These are phyloP conservation scores for Naegleria gruberi DNA, from an alignment of 208 protist species.

Conservation along the genomic window DNA sequence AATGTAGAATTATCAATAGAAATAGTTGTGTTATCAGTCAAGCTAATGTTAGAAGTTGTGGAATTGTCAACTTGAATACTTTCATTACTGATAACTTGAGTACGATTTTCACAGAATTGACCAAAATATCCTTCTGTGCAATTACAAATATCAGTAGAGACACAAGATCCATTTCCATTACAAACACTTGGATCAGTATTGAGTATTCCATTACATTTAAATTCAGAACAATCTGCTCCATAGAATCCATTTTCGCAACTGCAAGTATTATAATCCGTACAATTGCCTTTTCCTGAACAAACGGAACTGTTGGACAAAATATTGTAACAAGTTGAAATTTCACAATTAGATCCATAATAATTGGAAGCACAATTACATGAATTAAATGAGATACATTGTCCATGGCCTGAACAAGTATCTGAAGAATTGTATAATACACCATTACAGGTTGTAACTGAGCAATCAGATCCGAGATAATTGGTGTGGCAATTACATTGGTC, in stretches of 20 bases:
- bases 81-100: no score
- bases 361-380: no score
- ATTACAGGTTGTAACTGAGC: not conserved
- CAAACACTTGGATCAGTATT: not conserved
- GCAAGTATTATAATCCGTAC: not conserved
- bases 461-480: not conserved
- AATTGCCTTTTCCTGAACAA: not conserved
- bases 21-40: no score
- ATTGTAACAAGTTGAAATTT: not conserved
- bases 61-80: no score
- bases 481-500: not conserved
- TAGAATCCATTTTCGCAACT: not conserved
- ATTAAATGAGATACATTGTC: no score
- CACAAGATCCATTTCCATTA: not conserved
- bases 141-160: not conserved
- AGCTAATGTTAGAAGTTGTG: no score
- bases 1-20: no score
- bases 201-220: not conserved
- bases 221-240: not conserved
- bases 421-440: not conserved
- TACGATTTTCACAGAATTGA: not conserved
- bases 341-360: not conserved
- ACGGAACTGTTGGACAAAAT: not conserved
- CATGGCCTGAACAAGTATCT: no score
- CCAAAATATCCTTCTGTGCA: not conserved